A percentile compares a stretch with the other conserved stretches of the same genome.
Conservation (phyloP, 2,329 filamentous ascomycete species). For the Pyrenophora teres region DNA sequence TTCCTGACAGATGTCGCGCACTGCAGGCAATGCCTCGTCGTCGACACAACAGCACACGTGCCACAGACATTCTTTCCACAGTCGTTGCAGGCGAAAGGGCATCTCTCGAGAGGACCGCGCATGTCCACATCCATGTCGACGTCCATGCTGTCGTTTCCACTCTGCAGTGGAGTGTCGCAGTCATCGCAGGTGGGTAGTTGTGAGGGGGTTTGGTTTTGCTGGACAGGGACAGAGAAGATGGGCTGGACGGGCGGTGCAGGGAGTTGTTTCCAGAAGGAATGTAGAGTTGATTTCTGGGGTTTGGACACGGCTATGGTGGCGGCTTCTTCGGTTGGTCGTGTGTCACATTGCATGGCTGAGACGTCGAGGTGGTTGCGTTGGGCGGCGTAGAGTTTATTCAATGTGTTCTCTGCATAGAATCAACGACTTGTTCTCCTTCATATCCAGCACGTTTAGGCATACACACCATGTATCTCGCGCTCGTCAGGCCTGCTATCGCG, state of each 20-base stretch:
- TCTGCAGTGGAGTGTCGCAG: conserved; percentile 47
- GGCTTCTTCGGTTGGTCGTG: conserved; percentile 18
- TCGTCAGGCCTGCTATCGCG: conserved; percentile 64
- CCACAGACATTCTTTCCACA: conserved; percentile 51
- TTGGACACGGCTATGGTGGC: conserved; percentile 13
- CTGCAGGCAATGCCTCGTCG: conserved; percentile 47
- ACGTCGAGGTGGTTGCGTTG: conserved; percentile 44
- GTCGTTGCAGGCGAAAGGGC: conserved; percentile 43
- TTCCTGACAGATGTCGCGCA: conserved; percentile 42
- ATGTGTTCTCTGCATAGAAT: conserved; percentile 48
- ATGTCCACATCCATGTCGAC: conserved; percentile 47
- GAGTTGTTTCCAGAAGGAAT: conserved; percentile 54
- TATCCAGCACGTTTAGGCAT: neutral
- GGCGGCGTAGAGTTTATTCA: conserved; percentile 52
- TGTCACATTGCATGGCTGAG: conserved; percentile 34
- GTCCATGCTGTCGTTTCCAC: conserved; percentile 43
- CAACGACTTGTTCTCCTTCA: neutral
- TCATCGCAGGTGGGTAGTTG: conserved; percentile 49
- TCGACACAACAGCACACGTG: conserved; percentile 48
- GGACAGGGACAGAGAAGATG: conserved; percentile 21
- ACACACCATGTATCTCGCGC: conserved; percentile 58
- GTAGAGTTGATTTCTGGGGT: conserved; percentile 52
- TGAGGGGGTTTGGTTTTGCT: conserved; percentile 5
- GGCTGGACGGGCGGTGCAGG: conserved; percentile 38
- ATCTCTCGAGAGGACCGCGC: conserved; percentile 22